A percentile compares a stretch with the other conserved stretches of the same genome.
phyloP scores from a whole-genome alignment of 164 flowering plant genomes.

The Echeveria elegans region DNA sequence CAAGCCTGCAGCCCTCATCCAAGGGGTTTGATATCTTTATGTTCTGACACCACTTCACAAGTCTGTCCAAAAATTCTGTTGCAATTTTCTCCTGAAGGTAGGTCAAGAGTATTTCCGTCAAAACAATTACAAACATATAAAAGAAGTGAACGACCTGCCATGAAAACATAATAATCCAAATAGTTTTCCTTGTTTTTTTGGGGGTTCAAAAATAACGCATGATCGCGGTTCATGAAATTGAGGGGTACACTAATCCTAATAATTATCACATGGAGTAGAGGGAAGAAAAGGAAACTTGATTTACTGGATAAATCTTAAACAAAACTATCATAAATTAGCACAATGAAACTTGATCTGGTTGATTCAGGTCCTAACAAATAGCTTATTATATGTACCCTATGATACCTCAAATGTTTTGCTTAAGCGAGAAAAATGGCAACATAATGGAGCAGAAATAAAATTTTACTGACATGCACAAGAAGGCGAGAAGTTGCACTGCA shows the following conservation, averaged over 20 bases:
- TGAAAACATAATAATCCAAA: background rate
- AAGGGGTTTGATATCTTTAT: conserved; percentile 91
- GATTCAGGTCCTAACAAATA: background rate
- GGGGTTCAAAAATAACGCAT: too few species aligned
- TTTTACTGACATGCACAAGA: conserved; percentile 67
- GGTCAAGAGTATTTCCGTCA: background rate
- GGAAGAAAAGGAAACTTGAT: background rate
- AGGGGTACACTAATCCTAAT: background rate
- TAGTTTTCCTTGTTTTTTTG: too few species aligned
- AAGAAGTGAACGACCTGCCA: background rate
- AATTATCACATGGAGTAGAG: background rate
- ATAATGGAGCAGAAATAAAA: background rate
- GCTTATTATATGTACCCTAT: background rate
- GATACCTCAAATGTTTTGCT: background rate
- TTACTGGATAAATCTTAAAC: background rate
- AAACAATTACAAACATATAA: background rate
- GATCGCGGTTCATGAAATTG: too few species aligned
- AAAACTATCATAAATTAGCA: background rate
- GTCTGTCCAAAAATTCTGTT: conserved; percentile 52
- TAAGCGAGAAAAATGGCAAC: background rate
- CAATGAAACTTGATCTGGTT: background rate
- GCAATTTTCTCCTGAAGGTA: conserved; percentile 77
- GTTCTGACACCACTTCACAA: conserved; percentile 63
- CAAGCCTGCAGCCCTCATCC: conserved; percentile 94
- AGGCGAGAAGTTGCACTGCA: conserved; percentile 99